Evolutionary conservation across 768 basidiomycete species (phyloP).

Genomic region (Boletus sensibilis): DNA sequence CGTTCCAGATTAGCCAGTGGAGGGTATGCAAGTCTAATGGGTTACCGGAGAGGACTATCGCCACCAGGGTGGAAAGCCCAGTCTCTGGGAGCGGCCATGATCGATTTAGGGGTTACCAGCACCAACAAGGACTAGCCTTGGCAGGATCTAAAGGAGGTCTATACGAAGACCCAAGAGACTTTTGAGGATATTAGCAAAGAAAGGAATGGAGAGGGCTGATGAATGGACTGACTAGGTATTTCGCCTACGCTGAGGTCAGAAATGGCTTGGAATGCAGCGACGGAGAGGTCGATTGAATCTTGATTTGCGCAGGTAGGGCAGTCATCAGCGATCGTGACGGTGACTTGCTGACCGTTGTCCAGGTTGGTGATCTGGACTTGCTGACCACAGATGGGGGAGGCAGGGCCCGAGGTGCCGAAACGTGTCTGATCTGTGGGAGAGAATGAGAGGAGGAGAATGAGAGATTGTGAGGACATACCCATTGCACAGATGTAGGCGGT

Average conservation of each 20-base stretch:
- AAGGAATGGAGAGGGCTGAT: background rate
- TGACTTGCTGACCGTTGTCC: conserved; percentile 49
- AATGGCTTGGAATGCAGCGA: conserved; percentile 61
- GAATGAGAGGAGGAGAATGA: background rate
- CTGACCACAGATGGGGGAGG: conserved; percentile 64
- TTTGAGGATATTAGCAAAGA: conserved; percentile 9
- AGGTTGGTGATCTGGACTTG: conserved; percentile 62
- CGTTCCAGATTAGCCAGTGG: background rate
- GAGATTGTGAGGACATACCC: conserved; percentile 37
- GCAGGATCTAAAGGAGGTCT: conserved; percentile 8
- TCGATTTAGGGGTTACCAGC: conserved; percentile 20
- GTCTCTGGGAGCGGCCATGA: background rate
- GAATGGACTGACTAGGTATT: conserved; percentile 50
- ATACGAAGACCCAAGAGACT: conserved; percentile 33
- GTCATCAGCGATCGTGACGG: conserved; percentile 69
- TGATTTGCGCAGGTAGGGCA: conserved; percentile 74
- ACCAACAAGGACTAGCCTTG: conserved; percentile 22
- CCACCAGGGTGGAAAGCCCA: conserved; percentile 44
- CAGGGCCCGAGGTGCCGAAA: conserved; percentile 47
- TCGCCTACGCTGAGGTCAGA: conserved; percentile 49
- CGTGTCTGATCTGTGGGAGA: conserved; percentile 43
- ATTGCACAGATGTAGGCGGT: conserved; percentile 59
- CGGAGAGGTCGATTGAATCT: conserved; percentile 76
- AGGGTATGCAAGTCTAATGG: conserved; percentile 11
- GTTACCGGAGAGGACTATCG: conserved; percentile 19